Percentiles rank a stretch among this genome's conserved stretches.
These are phyloP conservation scores for Pulicaria dysenterica DNA, from an alignment of 129 eudicot genomes.

Conservation along the genomic window DNA sequence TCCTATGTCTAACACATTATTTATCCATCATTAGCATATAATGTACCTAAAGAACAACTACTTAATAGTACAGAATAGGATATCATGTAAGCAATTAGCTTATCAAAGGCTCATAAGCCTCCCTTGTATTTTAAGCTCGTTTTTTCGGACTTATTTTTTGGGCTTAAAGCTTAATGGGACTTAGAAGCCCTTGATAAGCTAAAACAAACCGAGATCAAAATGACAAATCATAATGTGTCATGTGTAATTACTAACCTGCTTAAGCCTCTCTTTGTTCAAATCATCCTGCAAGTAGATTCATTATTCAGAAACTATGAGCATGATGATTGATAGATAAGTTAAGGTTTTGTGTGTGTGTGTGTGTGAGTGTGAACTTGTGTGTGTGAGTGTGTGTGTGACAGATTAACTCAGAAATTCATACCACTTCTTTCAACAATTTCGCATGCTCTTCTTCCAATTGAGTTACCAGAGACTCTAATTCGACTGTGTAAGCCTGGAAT, in stretches of 20 bases:
- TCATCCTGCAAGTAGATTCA: conserved; percentile 59
- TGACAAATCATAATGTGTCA: no score
- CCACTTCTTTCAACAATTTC: conserved; percentile 72
- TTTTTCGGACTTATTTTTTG: no score
- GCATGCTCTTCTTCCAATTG: conserved; percentile 87
- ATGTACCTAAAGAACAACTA: conserved; percentile 15
- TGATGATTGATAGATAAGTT: neutral
- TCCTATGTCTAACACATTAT: neutral
- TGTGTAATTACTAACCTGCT: conserved; percentile 58
- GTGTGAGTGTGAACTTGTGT: no score
- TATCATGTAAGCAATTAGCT: neutral
- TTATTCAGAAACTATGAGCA: conserved; percentile 1
- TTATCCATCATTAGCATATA: conserved; percentile 5
- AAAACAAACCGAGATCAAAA: no score
- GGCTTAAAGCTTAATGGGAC: no score
- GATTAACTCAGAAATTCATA: conserved; percentile 23
- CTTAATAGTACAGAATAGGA: neutral
- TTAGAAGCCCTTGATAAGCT: no score
- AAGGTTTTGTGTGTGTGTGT: no score
- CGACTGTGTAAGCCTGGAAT: conserved; percentile 70
- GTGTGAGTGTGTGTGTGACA: no score
- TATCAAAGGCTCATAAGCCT: no score
- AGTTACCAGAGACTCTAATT: conserved; percentile 75
- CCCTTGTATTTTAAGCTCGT: no score
- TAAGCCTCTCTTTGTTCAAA: conserved; percentile 56